These are phyloP conservation scores for Alternaria tenuissima DNA, from an alignment of 2,329 filamentous ascomycete species.

Conservation along the genomic window DNA sequence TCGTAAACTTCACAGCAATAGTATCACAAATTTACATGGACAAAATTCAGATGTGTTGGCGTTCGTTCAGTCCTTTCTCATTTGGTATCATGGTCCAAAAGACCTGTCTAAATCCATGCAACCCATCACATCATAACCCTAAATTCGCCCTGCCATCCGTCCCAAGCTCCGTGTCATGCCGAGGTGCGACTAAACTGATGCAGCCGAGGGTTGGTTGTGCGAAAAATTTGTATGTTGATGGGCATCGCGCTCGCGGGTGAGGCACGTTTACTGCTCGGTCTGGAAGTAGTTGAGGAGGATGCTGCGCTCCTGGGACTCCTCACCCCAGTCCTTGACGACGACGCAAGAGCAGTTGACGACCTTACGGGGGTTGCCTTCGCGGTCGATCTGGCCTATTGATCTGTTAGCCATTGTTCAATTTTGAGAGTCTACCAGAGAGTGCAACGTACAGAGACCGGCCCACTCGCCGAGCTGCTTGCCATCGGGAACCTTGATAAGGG, in stretches of 20 bases:
- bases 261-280: conserved; percentile 67
- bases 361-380: conserved; percentile 99
- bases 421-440: conserved; percentile 3
- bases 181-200: conserved; percentile 24
- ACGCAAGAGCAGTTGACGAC: conserved; percentile 99
- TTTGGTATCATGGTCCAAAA: conserved; percentile 13
- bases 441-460: conserved; percentile 95
- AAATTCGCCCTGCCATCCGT: conserved; percentile 10
- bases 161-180: conserved; percentile 24
- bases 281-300: conserved; percentile 99
- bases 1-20: not conserved
- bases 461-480: conserved; percentile 99
- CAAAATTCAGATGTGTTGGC: not conserved
- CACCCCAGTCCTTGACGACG: conserved; percentile 99
- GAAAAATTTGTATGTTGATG: conserved; percentile 7
- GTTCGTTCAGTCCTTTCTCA: conserved; percentile 14
- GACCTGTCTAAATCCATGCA: conserved; percentile 26
- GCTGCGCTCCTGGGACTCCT: conserved; percentile 98
- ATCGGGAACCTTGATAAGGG: conserved; percentile 99
- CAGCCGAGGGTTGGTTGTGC: conserved; percentile 24
- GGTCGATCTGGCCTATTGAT: conserved; percentile 87
- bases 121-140: conserved; percentile 18
- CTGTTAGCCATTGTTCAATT: conserved; percentile 14
- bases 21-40: not conserved
- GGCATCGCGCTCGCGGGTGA: conserved; percentile 12